Evolutionary conservation across 192 early-diverging fungal species (phyloP), one percentile per base, ranked within the genome.

Genomic region (Coemansia sp.): DNA sequence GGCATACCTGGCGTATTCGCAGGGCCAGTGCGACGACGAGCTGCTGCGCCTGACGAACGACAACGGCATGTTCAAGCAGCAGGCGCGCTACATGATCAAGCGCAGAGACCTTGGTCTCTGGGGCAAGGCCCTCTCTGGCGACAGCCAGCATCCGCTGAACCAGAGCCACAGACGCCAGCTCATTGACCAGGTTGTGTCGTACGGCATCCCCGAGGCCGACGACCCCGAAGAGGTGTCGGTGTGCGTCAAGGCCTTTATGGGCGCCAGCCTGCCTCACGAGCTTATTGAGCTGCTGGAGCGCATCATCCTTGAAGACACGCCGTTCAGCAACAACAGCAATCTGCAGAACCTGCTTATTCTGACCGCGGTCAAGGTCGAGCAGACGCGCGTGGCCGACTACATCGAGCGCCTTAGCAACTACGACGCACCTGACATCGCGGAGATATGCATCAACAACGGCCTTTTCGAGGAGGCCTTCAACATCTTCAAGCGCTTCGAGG

Each of bases 21-120:
- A 92, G 54, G 97, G 97, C 27, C 89, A 92, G 67, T 97, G 97
- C 71, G 97, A 99, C 67, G 81, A 86, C 62, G 95, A 97, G 73
- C 81, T 99, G 51, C 85, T 99, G 64, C 85, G 90, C n/a, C 88
- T 99, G 64, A 98, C 97, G 34, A 97, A 91, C 84, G 93, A 97
- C 55, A 97, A 99, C 75, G 85, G 89, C 32, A 97, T 99, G 95
- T 99, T 97, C 82, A 99, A 99, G 82, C 97, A 97, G 72, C 97
- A 98, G 83, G 89, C 95, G 16, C 90, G 97, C 60, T 99, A 99
- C 62, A 80, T 99, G 56, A 92, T 99, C 61, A 87, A 89, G 61
- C 84, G 95, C 22, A 87, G 94, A 36, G 93, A 95, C 72, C 74
- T 83, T 22, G 82, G 82, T 28, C 78, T 99, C 54, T 99, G 97